phyloP scores from a whole-genome alignment of 768 basidiomycete genomes.

The Serendipita indica region DNA sequence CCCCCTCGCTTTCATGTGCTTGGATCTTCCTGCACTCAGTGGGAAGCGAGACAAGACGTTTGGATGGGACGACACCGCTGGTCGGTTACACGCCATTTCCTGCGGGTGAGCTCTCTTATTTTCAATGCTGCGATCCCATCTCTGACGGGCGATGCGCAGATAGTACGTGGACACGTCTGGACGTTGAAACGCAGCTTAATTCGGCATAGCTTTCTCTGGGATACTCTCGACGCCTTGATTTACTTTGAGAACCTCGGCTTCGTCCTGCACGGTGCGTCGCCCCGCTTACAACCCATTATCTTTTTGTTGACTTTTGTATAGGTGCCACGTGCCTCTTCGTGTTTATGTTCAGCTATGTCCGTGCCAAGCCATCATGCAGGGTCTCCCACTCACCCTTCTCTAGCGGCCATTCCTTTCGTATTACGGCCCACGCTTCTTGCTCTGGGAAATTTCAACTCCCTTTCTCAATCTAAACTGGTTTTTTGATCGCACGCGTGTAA shows the following conservation, averaged over 20 bases:
- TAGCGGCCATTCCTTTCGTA: constrained; percentile 61
- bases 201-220: constrained; percentile 66
- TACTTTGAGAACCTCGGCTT: constrained; percentile 62
- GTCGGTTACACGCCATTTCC: constrained; percentile 50
- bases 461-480: constrained; percentile 86
- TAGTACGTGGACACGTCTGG: constrained; percentile 7
- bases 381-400: neutral
- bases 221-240: constrained; percentile 47
- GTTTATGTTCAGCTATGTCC: constrained; percentile 55
- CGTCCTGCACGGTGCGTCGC: constrained; percentile 49
- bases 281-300: neutral
- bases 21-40: constrained; percentile 33
- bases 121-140: neutral
- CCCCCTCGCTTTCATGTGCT: constrained; percentile 41
- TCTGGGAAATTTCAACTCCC: constrained; percentile 77
- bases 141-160: constrained; percentile 1
- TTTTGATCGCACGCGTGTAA: constrained; percentile 60
- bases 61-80: constrained; percentile 51
- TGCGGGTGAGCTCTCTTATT: constrained; percentile 38
- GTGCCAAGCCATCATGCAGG: constrained; percentile 20
- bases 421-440: constrained; percentile 58
- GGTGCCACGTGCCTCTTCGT: constrained; percentile 49
- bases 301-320: constrained; percentile 17
- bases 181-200: neutral
- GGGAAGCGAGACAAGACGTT: constrained; percentile 44